Base-by-base conservation (phyloP, 2,329 filamentous ascomycete species). In the Sporothrix variecibatus region DNA sequence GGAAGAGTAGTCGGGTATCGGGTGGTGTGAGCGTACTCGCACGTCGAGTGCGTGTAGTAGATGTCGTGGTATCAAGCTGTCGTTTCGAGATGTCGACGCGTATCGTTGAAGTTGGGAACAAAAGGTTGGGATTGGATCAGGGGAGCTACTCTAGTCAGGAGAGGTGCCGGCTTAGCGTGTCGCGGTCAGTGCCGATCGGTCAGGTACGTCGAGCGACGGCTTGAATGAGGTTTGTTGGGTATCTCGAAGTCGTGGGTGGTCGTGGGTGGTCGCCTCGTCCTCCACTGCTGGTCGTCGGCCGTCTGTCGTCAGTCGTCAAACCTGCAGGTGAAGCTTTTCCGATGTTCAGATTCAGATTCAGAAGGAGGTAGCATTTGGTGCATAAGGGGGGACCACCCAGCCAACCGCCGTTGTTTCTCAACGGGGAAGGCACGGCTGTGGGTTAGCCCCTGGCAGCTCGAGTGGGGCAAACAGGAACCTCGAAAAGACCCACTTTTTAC, bases 361-460 rank as follows among this genome's bases (percentile, higher is more conserved):
- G 43, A 49, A 49, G 43, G 12, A 49, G 43, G 15, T 20, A 6
- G 43, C 43, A 56, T 56, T 56, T 51, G 20, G 31, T 38, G 60
- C 34, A 64, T 40, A 67, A 46, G 38, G 60, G 60, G 60, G 60
- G 60, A 34, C 62, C 40, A n/a, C 1, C 40, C 60, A 46, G 38
- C 62, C 62, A 65, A 46, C 62, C 38, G 62, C 3, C 20, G 46
- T 51, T 17, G n/a, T n/a, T 26, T 46, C 62, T 46, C n/a, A 26
- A 67, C 38, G 38, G 62, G 62, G 62, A 67, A 67, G 62, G 62
- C 62, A 67, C 62, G 62, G 38, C 62, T 67, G 62, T 67, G 62
- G 38, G 62, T 4, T 28, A 43, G 62, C 62, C 62, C 62, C 62
- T 67, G 43, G 62, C 62, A 67, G 62, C 62, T 67, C 12, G 62